Evolutionary conservation across 31 red algal genomes (phyloP).

Genomic region (Odonthalia washingtoniensis): DNA sequence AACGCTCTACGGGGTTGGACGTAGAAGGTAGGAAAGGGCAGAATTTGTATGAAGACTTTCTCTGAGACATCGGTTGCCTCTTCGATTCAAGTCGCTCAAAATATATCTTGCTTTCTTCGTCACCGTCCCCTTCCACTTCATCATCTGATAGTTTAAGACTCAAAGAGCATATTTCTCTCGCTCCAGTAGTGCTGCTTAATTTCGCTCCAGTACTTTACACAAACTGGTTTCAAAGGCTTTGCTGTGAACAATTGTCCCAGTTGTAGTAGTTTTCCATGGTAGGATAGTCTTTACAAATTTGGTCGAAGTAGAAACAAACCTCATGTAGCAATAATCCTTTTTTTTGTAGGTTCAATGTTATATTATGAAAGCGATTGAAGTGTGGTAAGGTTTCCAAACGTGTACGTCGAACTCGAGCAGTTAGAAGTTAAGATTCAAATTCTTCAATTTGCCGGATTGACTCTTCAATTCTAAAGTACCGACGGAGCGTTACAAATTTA

Average conservation of each 20-base stretch:
- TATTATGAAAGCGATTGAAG: neutral
- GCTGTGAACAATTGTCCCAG: neutral
- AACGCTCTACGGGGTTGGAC: neutral
- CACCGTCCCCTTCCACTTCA: neutral
- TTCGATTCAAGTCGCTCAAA: neutral
- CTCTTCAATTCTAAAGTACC: neutral
- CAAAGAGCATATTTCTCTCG: neutral
- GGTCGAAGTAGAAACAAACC: neutral
- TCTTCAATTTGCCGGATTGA: neutral
- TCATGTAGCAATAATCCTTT: neutral
- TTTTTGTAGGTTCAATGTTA: too few relatives aligned
- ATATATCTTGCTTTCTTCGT: neutral
- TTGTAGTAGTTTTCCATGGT: neutral
- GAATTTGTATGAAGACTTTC: neutral
- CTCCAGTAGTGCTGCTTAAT: neutral
- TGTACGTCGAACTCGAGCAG: neutral
- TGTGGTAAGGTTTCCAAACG: neutral
- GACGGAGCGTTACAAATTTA: neutral
- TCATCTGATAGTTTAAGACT: too few relatives aligned
- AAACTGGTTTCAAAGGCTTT: neutral
- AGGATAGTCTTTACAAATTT: neutral
- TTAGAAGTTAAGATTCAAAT: neutral
- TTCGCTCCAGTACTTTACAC: neutral
- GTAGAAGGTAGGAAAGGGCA: neutral
- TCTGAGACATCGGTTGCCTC: neutral